Base-by-base conservation (phyloP, 2,329 filamentous ascomycete species). In the Gliomastix tumulicola region DNA sequence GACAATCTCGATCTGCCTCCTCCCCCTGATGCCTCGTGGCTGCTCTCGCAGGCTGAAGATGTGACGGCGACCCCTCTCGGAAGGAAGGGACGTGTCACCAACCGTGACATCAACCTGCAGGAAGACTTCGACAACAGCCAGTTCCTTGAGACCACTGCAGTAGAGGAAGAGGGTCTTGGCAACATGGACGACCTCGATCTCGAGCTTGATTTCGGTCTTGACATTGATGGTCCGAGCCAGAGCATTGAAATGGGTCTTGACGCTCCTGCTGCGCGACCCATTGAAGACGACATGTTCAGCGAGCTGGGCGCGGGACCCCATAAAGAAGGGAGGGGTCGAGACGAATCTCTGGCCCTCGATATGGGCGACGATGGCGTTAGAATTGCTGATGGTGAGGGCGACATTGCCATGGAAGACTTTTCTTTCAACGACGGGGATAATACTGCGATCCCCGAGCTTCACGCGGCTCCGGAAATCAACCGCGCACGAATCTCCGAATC, bases 181-280 rank as follows among this genome's bases (percentile, higher is more conserved):
- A 66, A 70, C 38, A 66, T 71, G 60, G 80, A 75, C 45, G 84
- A 87, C 50, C 69, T 88, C 36, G 83, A 84, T 38, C 69, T 88
- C 20, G 76, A 85, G 45, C 65, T 90, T 38, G 83, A 88, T 49
- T 80, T 89, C 47, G 83, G 83, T 47, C 69, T 92, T 42, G 81
- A 79, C 46, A 67, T 88, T 22, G 82, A 88, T 46, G 77, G 74
- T 22, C 74, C 62, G 16, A 74, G 76, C 41, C 64, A 65, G 41
- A 92, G 82, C 51, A 81, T 96, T 40, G 92, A 98, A 80, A 72
- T 88, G 49, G 92, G 90, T 53, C 84, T 90, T 79, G 83, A 94
- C 48, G 89, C 85, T 16, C 81, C 85, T 5, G 70, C 76, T 13
- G 69, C 82, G 18, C 71, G 76, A 32, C 68, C 78, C 3, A 62